Conservation (phyloP, 257 asterid species). For the Ajuga chamaepitys region DNA sequence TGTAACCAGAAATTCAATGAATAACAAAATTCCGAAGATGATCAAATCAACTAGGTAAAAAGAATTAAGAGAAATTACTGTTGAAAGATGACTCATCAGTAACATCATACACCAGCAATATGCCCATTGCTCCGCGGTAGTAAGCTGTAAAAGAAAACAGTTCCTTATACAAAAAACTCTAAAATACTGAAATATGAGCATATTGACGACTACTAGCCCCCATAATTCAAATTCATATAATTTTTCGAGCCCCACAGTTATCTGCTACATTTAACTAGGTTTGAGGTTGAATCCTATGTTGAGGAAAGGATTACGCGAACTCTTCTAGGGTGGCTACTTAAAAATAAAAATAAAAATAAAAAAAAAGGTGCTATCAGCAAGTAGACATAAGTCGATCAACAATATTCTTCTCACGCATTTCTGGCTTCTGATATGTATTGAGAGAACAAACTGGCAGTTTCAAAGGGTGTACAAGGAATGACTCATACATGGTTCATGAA, state of each 20-base stretch:
- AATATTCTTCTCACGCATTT: no score
- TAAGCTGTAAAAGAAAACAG: slow-evolving; percentile 39
- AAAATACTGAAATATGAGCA: not conserved
- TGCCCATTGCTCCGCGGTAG: slow-evolving; percentile 75
- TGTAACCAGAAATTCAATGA: slow-evolving; percentile 6
- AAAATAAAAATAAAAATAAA: no score
- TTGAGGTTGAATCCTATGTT: no score
- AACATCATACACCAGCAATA: slow-evolving; percentile 64
- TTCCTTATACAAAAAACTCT: slow-evolving; percentile 4
- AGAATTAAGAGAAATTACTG: slow-evolving; percentile 31
- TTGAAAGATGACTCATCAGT: slow-evolving; percentile 67
- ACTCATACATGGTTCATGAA: not conserved
- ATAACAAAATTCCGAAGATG: not conserved
- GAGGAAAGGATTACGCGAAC: no score
- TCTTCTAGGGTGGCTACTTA: no score
- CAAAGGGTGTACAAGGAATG: not conserved
- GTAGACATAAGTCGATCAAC: no score
- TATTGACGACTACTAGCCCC: no score
- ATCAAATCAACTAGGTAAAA: not conserved
- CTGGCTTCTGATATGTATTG: not conserved
- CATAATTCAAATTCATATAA: no score
- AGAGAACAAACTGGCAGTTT: not conserved
- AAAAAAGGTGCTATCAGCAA: no score
- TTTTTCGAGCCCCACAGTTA: no score
- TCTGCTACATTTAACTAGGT: no score